These are phyloP conservation scores for Rutstroemia sp. DNA, from an alignment of 2,329 filamentous ascomycete species.

Conservation along the genomic window DNA sequence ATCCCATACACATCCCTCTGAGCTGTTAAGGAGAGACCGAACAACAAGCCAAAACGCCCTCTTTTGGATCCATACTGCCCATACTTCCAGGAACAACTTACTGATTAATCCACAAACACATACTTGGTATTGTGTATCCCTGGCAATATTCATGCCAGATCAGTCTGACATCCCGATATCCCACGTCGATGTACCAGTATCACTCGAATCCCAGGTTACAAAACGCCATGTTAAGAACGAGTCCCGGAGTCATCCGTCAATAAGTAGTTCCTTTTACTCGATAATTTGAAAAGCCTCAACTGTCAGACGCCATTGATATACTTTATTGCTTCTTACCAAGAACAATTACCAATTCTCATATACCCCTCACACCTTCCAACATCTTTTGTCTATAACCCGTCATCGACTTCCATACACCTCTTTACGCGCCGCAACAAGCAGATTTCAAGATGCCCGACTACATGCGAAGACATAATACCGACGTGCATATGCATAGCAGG, in stretches of 20 bases:
- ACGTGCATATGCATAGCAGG: constrained; percentile 31
- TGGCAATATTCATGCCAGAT: constrained; percentile 15
- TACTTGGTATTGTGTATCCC: not conserved
- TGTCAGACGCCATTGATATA: not conserved
- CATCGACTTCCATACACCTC: not conserved
- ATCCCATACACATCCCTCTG: no score
- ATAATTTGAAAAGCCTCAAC: constrained; percentile 4
- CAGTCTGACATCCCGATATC: constrained; percentile 6
- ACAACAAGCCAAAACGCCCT: no score
- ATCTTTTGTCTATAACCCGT: not conserved
- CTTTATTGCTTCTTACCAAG: not conserved
- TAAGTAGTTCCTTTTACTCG: constrained; percentile 10
- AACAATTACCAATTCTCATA: not conserved
- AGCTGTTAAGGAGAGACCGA: no score
- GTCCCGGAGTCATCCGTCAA: constrained; percentile 8
- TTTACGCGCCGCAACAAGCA: not conserved
- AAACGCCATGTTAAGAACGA: constrained; percentile 14
- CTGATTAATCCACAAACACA: not conserved
- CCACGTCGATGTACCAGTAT: constrained; percentile 14
- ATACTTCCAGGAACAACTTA: no score
- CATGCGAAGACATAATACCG: constrained; percentile 22
- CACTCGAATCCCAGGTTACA: constrained; percentile 10
- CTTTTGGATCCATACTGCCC: no score
- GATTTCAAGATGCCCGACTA: constrained; percentile 20
- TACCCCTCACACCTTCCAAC: not conserved